Percentiles rank a stretch among this genome's conserved stretches.
Evolutionary conservation across 2,329 filamentous ascomycete genomes (phyloP).

Genomic region (Aspergillus brunneoviolaceus): DNA sequence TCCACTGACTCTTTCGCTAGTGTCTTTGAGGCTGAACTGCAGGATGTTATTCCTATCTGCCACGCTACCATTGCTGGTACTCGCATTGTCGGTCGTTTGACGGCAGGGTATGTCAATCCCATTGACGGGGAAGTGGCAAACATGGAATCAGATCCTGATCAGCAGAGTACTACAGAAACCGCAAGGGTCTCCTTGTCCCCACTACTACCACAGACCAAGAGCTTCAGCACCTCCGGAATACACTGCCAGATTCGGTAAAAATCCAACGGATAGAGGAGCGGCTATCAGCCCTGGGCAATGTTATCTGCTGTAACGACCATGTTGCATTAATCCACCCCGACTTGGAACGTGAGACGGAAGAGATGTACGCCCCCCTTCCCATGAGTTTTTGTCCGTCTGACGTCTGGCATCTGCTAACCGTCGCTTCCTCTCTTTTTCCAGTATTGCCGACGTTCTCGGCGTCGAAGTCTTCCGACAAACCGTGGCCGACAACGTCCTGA

Average conservation of each 20-base stretch:
- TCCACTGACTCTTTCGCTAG: constrained; percentile 43
- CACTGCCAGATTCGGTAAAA: constrained; percentile 84
- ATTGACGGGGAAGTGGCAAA: background rate
- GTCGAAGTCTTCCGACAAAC: constrained; percentile 73
- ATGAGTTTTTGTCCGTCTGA: background rate
- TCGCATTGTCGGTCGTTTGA: constrained; percentile 91
- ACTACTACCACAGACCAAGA: constrained; percentile 97
- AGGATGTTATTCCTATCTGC: constrained; percentile 96
- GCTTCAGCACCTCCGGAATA: constrained; percentile 94
- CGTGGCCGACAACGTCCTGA: constrained; percentile 93
- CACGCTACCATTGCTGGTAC: constrained; percentile 96
- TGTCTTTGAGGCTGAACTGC: constrained; percentile 95
- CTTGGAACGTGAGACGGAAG: constrained; percentile 94
- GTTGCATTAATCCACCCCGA: constrained; percentile 96
- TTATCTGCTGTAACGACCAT: constrained; percentile 95
- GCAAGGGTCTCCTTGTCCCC: constrained; percentile 92
- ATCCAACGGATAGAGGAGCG: constrained; percentile 98
- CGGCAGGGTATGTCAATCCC: constrained; percentile 68
- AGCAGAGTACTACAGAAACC: constrained; percentile 62
- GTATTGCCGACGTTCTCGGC: constrained; percentile 78
- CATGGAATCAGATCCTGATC: constrained; percentile 1
- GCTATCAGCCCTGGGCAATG: constrained; percentile 91
- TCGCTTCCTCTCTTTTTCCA: constrained; percentile 12
- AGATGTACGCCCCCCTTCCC: constrained; percentile 59
- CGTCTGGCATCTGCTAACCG: background rate